Conservation (phyloP, 805 yeast genomes). For the Metschnikowia cerradonensis region DNA sequence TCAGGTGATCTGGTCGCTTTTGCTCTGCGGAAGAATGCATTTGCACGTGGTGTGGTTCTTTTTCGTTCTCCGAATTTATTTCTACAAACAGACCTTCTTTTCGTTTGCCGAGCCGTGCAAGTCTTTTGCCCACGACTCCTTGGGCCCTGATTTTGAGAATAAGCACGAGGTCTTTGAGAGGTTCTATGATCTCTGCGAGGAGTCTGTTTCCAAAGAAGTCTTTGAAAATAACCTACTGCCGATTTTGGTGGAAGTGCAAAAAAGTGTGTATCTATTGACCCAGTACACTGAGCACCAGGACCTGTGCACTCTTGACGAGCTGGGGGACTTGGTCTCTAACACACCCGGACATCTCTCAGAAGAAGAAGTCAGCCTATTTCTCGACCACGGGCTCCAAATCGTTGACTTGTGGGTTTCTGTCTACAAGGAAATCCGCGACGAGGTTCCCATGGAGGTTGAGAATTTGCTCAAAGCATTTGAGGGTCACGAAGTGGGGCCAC, state of each 20-base stretch:
- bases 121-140: constrained; percentile 3
- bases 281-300: neutral
- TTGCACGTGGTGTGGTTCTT: constrained; percentile 7
- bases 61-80: constrained; percentile 9
- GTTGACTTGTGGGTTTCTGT: constrained; percentile 6
- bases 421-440: constrained; percentile 5
- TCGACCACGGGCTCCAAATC: neutral
- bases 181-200: constrained; percentile 4
- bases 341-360: neutral
- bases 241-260: constrained; percentile 3
- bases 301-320: neutral
- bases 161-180: constrained; percentile 3
- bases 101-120: constrained; percentile 1
- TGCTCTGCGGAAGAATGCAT: constrained; percentile 14
- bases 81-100: constrained; percentile 4
- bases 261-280: neutral
- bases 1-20: constrained; percentile 15
- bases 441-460: constrained; percentile 5
- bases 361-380: neutral
- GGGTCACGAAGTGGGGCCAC: neutral
- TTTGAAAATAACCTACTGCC: constrained; percentile 3
- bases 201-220: neutral
- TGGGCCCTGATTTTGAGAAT: neutral
- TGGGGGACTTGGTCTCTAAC: neutral
- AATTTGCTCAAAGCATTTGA: neutral